Evolutionary conservation across 176 grass and related monocot genomes (phyloP).

Genomic region (Paspalum notatum): DNA sequence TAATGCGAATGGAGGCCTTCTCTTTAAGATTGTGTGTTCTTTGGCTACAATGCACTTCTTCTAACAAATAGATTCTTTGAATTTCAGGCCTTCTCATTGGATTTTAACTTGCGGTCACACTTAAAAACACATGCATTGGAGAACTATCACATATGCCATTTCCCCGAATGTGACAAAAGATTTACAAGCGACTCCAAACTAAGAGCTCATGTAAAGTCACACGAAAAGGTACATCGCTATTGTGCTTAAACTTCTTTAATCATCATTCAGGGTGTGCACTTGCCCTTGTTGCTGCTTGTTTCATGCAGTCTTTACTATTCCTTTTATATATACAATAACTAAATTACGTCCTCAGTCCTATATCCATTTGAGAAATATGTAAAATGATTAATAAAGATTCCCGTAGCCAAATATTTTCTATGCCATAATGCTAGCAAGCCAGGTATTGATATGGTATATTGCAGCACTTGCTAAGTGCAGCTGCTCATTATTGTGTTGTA

Average conservation of each 20-base stretch:
- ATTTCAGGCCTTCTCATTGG: conserved; percentile 92
- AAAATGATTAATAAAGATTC: neutral
- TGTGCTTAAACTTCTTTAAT: conserved; percentile 2
- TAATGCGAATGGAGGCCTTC: neutral
- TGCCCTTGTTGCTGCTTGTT: neutral
- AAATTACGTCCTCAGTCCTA: neutral
- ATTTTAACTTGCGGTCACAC: conserved; percentile 88
- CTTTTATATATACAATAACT: too few relatives aligned
- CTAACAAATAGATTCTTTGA: conserved; percentile 23
- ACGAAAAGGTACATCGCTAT: conserved; percentile 69
- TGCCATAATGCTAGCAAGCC: too few relatives aligned
- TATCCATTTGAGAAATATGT: conserved; percentile 8
- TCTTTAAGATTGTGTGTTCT: neutral
- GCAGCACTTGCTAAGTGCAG: too few relatives aligned
- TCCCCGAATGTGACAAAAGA: conserved; percentile 71
- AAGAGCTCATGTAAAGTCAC: conserved; percentile 65
- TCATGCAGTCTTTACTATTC: neutral
- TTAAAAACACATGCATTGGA: conserved; percentile 73
- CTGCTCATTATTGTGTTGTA: too few relatives aligned
- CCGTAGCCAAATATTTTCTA: neutral
- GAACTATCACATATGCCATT: conserved; percentile 94
- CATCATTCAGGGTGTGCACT: neutral
- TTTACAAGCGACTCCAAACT: conserved; percentile 86
- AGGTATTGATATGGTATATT: too few relatives aligned
- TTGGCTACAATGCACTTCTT: neutral